Conservation (phyloP, 177 flowering plant species). For the Vitis hybrid region DNA sequence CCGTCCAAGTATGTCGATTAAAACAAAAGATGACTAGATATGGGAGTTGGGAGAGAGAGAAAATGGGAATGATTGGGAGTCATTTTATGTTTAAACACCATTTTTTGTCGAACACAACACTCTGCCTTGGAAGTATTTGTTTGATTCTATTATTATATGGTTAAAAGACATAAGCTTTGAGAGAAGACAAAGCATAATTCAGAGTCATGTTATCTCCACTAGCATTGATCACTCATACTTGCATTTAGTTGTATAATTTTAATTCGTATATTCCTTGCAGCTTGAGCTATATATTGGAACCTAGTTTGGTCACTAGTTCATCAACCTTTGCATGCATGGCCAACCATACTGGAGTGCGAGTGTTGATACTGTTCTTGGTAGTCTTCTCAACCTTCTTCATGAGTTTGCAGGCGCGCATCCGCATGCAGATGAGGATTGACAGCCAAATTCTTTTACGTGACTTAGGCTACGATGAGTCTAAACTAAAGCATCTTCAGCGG, state of each 20-base stretch:
- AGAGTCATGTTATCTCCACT: conserved; percentile 1
- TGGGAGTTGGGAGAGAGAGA: no score
- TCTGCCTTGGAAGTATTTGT: background rate
- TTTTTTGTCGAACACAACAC: no score
- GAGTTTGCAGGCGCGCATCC: conserved; percentile 15
- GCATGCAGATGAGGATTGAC: background rate
- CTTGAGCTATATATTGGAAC: no score
- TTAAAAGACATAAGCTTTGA: background rate
- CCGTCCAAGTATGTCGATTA: conserved; percentile 1
- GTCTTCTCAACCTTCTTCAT: background rate
- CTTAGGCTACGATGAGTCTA: conserved; percentile 12
- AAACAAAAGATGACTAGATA: background rate
- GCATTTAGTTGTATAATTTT: no score
- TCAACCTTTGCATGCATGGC: conserved; percentile 15
- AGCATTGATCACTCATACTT: background rate
- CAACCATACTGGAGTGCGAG: background rate
- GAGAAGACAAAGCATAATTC: background rate
- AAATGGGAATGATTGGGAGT: no score
- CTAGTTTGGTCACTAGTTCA: background rate
- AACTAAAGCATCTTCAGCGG: conserved; percentile 3
- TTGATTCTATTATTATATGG: background rate
- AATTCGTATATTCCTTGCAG: no score
- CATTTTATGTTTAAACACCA: no score
- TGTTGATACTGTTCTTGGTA: conserved; percentile 9
- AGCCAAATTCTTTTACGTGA: conserved; percentile 12